phyloP scores from a whole-genome alignment of 169 alveolate genomes.

The Plasmodium blacklocki region DNA sequence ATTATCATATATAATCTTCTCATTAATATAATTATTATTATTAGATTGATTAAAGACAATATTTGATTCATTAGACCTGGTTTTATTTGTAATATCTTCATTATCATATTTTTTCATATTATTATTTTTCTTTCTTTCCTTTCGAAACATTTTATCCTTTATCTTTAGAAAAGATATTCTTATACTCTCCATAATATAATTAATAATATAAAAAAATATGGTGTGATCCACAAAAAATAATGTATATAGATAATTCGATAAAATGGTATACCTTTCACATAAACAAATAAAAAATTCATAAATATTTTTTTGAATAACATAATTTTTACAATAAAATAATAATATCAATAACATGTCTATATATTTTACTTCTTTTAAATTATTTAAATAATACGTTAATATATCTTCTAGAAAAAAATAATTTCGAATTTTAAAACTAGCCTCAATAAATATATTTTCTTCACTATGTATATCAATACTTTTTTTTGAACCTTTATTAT shows the following conservation, averaged over 20 bases:
- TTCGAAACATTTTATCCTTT: background rate
- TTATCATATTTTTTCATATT: background rate
- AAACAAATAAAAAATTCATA: constrained; percentile 46
- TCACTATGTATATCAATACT: constrained; percentile 6
- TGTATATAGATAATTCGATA: constrained; percentile 10
- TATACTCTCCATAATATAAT: background rate
- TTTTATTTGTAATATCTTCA: background rate
- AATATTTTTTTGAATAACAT: constrained; percentile 15
- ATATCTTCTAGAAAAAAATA: constrained; percentile 49
- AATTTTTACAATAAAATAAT: constrained; percentile 32
- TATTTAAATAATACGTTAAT: constrained; percentile 15
- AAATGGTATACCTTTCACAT: constrained; percentile 17
- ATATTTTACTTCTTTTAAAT: constrained; percentile 44
- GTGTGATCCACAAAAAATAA: constrained; percentile 2
- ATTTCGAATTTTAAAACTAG: constrained; percentile 5
- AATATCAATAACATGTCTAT: constrained; percentile 31
- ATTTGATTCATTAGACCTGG: background rate
- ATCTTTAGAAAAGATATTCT: constrained; percentile 1
- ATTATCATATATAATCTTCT: background rate
- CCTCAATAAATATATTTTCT: constrained; percentile 11
- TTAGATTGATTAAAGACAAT: background rate
- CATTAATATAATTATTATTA: background rate
- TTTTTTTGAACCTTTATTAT: background rate
- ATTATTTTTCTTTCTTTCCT: background rate
- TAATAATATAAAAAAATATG: constrained; percentile 13